Evolutionary conservation across 345 rosid species (phyloP).

Genomic region (Anastatica hierochuntica): DNA sequence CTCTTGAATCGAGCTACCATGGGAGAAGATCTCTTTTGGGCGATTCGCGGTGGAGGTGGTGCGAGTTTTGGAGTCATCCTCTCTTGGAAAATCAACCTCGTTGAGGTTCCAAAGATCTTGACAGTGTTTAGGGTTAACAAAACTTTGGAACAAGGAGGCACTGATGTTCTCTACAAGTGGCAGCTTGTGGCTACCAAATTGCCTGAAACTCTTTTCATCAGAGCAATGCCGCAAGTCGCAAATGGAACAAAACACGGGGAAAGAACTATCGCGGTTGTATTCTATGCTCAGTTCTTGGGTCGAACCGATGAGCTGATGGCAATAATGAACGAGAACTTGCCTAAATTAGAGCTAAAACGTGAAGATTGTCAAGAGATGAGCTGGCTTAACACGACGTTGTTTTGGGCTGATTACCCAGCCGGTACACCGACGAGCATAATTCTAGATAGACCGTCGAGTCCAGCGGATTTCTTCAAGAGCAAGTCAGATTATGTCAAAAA

Average conservation of each 20-base stretch:
- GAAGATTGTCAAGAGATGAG: constrained; percentile 31
- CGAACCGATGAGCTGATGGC: constrained; percentile 21
- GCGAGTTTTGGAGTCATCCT: constrained; percentile 5
- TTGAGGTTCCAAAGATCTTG: constrained; percentile 9
- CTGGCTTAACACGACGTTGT: constrained; percentile 31
- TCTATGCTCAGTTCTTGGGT: constrained; percentile 32
- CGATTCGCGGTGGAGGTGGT: constrained; percentile 12
- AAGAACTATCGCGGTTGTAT: constrained; percentile 21
- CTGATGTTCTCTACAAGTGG: constrained; percentile 39
- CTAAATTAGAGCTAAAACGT: constrained; percentile 23
- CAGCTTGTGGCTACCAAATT: constrained; percentile 31
- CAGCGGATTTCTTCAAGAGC: constrained; percentile 22
- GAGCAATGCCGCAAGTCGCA: constrained; percentile 15
- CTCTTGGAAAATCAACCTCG: constrained; percentile 10
- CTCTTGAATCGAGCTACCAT: constrained; percentile 36
- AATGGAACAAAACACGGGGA: constrained; percentile 8
- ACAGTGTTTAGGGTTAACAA: constrained; percentile 14
- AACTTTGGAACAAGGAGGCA: constrained; percentile 37
- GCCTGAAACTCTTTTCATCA: constrained; percentile 33
- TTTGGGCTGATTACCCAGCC: constrained; percentile 23
- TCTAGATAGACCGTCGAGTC: constrained; percentile 17
- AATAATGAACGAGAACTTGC: constrained; percentile 13
- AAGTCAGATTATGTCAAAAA: constrained; percentile 56
- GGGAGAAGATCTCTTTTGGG: too few species aligned
- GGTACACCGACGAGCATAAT: neutral